These are phyloP conservation scores for Lactarius psammicola DNA, from an alignment of 768 basidiomycete species.

Conservation along the genomic window DNA sequence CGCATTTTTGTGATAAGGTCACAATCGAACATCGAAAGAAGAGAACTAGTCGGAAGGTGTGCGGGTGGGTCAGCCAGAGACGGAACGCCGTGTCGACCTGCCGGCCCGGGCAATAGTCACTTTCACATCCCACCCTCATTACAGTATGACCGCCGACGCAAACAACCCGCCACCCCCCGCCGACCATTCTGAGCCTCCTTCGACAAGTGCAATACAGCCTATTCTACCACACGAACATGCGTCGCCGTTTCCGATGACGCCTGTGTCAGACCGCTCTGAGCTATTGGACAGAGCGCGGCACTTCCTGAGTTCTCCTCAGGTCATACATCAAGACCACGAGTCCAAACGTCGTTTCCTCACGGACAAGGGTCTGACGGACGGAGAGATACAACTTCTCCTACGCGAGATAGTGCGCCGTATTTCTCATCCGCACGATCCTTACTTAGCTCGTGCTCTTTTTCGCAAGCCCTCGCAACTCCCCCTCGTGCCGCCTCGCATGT, in stretches of 20 bases:
- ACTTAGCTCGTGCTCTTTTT: not conserved
- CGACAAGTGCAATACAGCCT: not conserved
- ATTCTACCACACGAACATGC: constrained; percentile 11
- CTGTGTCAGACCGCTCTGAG: constrained; percentile 24
- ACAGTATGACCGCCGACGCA: constrained; percentile 24
- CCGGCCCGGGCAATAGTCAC: not conserved
- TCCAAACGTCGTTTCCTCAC: constrained; percentile 63
- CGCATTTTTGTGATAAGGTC: not conserved
- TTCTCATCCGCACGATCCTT: constrained; percentile 27
- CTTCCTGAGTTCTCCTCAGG: constrained; percentile 67
- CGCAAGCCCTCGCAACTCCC: constrained; percentile 40
- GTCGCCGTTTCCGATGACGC: not conserved
- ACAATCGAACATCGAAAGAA: not conserved
- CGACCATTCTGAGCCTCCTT: not conserved
- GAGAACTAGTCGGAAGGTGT: no score
- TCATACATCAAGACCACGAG: constrained; percentile 51
- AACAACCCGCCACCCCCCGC: constrained; percentile 8
- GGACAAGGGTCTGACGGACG: constrained; percentile 66
- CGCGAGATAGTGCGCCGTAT: constrained; percentile 49
- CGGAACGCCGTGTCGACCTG: not conserved
- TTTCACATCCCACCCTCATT: not conserved
- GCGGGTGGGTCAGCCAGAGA: not conserved
- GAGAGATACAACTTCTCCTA: constrained; percentile 59
- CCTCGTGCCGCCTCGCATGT: constrained; percentile 65
- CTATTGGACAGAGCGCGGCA: constrained; percentile 50